Base-by-base conservation (phyloP, 495 filamentous ascomycete genomes). In the Cudoniella acicularis region DNA sequence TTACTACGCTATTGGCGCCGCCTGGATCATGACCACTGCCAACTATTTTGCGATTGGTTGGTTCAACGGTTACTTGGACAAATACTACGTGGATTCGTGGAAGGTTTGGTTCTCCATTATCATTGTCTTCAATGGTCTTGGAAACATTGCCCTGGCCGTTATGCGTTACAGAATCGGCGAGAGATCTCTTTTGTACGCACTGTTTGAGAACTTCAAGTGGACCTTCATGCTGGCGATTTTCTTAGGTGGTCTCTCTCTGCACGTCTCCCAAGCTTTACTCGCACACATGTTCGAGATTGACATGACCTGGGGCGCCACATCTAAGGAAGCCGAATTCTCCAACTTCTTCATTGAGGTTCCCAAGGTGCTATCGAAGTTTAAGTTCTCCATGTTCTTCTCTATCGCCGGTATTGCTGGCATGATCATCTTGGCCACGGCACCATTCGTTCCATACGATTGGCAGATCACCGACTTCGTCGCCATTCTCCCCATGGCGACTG, bases 301-400 rank as follows among this genome's bases (percentile, higher is more conserved):
- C 69, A 88, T 89, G 82, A 82, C 80, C 4, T 90, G 87, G 87
- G 83, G 82, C 9, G 81, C 85, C 3, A 90, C 87, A 0, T 77
- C 83, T 40, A 90, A 89, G 70, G 87, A 89, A 71, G 82, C 81
- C 49, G 84, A 88, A 69, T 83, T 86, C 66, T 84, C 83, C 27
- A 89, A 89, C 65, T 92, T 92, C 72, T 92, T 90, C 69, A 86
- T 87, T 51, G 89, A 91, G 61, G 82, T 89, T 22, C 88, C 89
- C 2, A 89, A 87, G 72, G 86, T 92, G 22, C 65, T 90, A 55
- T 85, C 82, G 71, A 83, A 79, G 68, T 92, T 92, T 75, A 91
- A 89, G 73, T 88, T 86, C 73, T 87, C 83, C 45, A 88, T 91
- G 73, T 58, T 77, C 27, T 89, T 90, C 70, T 77, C 85, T 11